A percentile compares a stretch with the other conserved stretches of the same genome.
phyloP scores from a whole-genome alignment of 1,139 yeast genomes.

The Debaryomyces fabryi region DNA sequence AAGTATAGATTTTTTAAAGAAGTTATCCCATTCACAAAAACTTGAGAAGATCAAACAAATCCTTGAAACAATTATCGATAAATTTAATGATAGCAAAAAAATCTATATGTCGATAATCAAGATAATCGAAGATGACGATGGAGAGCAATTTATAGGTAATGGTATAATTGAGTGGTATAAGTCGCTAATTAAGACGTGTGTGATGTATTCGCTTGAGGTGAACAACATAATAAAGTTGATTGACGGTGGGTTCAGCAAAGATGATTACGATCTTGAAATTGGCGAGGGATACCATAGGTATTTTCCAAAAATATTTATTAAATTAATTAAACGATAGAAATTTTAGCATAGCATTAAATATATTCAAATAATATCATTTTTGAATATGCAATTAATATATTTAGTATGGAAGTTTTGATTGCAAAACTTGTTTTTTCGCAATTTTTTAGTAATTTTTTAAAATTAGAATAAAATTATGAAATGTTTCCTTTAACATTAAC shows the following conservation, averaged over 20 bases:
- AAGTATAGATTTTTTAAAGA: slow-evolving; percentile 13
- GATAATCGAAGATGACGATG: slow-evolving; percentile 10
- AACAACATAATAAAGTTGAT: slow-evolving; percentile 17
- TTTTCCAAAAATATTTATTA: slow-evolving; percentile 35
- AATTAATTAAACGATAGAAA: neutral
- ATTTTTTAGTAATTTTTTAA: neutral
- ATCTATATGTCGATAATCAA: slow-evolving; percentile 4
- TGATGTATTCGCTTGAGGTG: slow-evolving; percentile 24
- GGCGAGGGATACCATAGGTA: slow-evolving; percentile 39
- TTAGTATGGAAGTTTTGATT: neutral
- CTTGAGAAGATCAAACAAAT: slow-evolving; percentile 9
- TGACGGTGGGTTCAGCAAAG: slow-evolving; percentile 10
- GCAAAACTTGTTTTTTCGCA: neutral
- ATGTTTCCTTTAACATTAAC: no score
- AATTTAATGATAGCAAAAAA: slow-evolving; percentile 20
- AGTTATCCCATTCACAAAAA: neutral
- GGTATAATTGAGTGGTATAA: slow-evolving; percentile 24
- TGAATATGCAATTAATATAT: no score
- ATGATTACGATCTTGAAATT: slow-evolving; percentile 19
- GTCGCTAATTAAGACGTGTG: slow-evolving; percentile 30
- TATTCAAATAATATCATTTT: no score
- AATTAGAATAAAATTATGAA: neutral
- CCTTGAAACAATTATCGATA: slow-evolving; percentile 15
- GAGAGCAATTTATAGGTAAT: slow-evolving; percentile 14
- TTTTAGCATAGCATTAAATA: neutral